These are phyloP conservation scores for Vanderwaltozyma polyspora DNA, from an alignment of 805 yeast species.

Conservation along the genomic window DNA sequence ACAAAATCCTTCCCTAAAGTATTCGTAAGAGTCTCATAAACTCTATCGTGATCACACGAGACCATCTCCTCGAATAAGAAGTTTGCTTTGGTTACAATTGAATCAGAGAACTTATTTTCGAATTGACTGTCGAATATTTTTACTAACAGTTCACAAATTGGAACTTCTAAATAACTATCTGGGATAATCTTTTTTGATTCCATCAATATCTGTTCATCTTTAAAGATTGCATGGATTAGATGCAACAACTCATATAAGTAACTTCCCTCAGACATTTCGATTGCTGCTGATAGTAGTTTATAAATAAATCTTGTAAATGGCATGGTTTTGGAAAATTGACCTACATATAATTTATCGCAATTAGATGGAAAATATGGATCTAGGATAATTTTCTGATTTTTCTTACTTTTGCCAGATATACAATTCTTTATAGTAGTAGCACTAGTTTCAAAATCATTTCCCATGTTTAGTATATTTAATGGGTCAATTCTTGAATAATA, in stretches of 20 bases:
- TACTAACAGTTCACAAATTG: constrained; percentile 29
- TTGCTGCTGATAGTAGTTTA: constrained; percentile 44
- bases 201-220: constrained; percentile 33
- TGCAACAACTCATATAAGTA: constrained; percentile 54
- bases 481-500: constrained; percentile 46
- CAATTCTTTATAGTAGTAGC: constrained; percentile 36
- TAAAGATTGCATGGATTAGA: constrained; percentile 52
- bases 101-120: constrained; percentile 31
- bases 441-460: constrained; percentile 42
- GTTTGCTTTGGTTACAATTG: constrained; percentile 45
- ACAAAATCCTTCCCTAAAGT: constrained; percentile 50
- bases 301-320: constrained; percentile 47
- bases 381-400: constrained; percentile 35
- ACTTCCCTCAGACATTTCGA: constrained; percentile 40
- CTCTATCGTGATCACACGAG: constrained; percentile 33
- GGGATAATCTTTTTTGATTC: constrained; percentile 45
- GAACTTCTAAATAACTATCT: constrained; percentile 32
- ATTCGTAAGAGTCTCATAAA: constrained; percentile 40
- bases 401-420: constrained; percentile 31
- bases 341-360: constrained; percentile 32
- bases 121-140: constrained; percentile 37
- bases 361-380: constrained; percentile 32
- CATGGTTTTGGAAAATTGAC: constrained; percentile 39
- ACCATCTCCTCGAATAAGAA: constrained; percentile 41
- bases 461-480: constrained; percentile 34